These are phyloP conservation scores for Aspergillus aculeatinus DNA, from an alignment of 2,329 filamentous ascomycete species.

Conservation along the genomic window DNA sequence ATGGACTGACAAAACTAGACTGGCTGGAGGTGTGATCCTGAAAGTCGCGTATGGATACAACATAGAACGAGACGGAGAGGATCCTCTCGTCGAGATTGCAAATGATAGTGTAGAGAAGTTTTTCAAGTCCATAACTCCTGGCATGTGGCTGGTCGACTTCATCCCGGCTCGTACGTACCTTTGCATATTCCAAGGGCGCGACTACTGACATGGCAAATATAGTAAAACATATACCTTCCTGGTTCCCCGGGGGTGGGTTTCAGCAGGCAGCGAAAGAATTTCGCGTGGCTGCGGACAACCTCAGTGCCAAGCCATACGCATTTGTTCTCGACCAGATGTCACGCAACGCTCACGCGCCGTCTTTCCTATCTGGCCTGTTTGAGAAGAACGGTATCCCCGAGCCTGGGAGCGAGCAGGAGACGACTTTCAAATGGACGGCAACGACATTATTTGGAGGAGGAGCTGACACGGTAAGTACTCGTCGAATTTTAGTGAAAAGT, in stretches of 20 bases:
- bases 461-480: constrained; percentile 38
- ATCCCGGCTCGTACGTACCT: constrained; percentile 11
- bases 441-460: constrained; percentile 45
- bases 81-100: constrained; percentile 47
- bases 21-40: constrained; percentile 44
- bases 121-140: constrained; percentile 15
- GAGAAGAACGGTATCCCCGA: constrained; percentile 6
- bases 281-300: constrained; percentile 30
- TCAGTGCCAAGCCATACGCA: constrained; percentile 42
- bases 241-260: constrained; percentile 8
- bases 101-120: constrained; percentile 44
- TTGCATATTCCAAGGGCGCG: neutral
- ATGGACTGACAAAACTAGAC: constrained; percentile 21
- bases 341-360: constrained; percentile 9
- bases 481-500: neutral
- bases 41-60: constrained; percentile 51
- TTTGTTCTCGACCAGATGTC: constrained; percentile 19
- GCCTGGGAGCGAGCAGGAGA: constrained; percentile 27
- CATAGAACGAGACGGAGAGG: constrained; percentile 37
- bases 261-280: neutral
- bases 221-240: constrained; percentile 14
- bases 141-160: constrained; percentile 16
- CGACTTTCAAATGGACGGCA: constrained; percentile 44
- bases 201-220: neutral
- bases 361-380: constrained; percentile 21